Conservation (phyloP, 2,329 filamentous ascomycete species). For the Penicillium sp. region DNA sequence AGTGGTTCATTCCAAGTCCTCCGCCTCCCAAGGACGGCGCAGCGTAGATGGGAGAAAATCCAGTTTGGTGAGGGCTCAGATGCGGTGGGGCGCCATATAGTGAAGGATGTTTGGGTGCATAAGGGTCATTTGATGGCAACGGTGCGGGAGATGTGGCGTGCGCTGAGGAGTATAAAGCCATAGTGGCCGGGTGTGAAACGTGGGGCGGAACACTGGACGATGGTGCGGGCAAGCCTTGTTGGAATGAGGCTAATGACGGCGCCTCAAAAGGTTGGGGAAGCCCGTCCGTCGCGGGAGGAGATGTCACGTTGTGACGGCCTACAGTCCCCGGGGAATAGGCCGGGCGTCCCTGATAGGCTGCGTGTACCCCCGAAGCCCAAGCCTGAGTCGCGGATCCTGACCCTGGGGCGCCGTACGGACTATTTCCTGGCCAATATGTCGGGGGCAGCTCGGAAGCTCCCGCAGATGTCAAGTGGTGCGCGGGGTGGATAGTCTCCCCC, state of each 20-base stretch:
- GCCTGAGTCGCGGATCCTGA: constrained; percentile 41
- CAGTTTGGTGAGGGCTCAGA: constrained; percentile 50
- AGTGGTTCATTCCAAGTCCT: constrained; percentile 39
- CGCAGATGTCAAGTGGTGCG: constrained; percentile 44
- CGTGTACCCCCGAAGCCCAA: constrained; percentile 43
- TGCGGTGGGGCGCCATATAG: constrained; percentile 41
- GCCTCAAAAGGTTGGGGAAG: constrained; percentile 69
- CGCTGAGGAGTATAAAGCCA: constrained; percentile 34
- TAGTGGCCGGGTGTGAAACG: constrained; percentile 45
- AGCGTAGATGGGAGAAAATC: constrained; percentile 38
- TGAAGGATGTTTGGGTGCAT: constrained; percentile 52
- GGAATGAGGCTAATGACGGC: constrained; percentile 63
- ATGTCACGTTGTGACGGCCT: constrained; percentile 52
- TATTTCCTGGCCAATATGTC: constrained; percentile 61
- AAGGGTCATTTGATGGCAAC: constrained; percentile 60
- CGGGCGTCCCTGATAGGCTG: constrained; percentile 48
- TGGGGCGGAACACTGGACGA: constrained; percentile 42
- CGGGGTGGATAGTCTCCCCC: constrained; percentile 40
- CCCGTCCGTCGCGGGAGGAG: constrained; percentile 61
- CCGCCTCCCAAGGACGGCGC: constrained; percentile 40
- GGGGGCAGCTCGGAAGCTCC: constrained; percentile 48
- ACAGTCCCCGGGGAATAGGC: constrained; percentile 59
- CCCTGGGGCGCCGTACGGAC: constrained; percentile 48
- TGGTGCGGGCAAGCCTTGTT: constrained; percentile 58
- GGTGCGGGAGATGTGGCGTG: constrained; percentile 50